Percentiles rank a stretch among this genome's conserved stretches.
phyloP scores from a whole-genome alignment of 169 alveolate species.

The Plasmodium relictum region DNA sequence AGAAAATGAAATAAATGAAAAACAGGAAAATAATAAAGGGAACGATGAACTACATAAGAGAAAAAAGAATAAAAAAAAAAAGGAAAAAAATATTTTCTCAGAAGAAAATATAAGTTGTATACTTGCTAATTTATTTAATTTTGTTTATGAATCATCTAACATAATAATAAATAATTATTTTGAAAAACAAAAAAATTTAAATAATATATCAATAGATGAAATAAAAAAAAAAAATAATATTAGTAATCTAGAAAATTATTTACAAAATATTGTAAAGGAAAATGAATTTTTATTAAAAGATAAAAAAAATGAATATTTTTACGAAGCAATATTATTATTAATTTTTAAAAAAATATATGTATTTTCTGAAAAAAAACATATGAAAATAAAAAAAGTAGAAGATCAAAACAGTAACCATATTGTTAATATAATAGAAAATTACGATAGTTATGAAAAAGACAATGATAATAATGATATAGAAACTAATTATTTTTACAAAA shows the following conservation, averaged over 20 bases:
- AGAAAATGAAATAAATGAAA: neutral
- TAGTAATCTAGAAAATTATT: constrained; percentile 28
- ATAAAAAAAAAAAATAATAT: constrained; percentile 64
- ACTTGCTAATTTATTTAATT: constrained; percentile 36
- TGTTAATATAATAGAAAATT: constrained; percentile 39
- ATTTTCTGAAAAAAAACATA: neutral
- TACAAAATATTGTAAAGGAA: constrained; percentile 30
- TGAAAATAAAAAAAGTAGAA: neutral
- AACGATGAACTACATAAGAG: neutral
- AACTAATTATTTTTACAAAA: constrained; percentile 33
- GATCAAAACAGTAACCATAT: constrained; percentile 20
- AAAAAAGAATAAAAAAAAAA: neutral
- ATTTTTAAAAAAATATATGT: constrained; percentile 33
- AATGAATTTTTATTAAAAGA: constrained; percentile 39
- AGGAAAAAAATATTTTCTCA: neutral
- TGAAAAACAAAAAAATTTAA: constrained; percentile 40
- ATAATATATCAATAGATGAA: constrained; percentile 17
- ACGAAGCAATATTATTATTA: constrained; percentile 46
- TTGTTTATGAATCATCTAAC: constrained; percentile 48
- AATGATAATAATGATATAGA: neutral
- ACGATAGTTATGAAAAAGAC: constrained; percentile 1
- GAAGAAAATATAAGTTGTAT: constrained; percentile 58
- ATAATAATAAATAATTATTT: constrained; percentile 46
- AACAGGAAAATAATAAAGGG: neutral
- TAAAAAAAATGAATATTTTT: constrained; percentile 28